Base-by-base conservation (phyloP, 768 basidiomycete genomes). In the Podaxis mareebaensis region DNA sequence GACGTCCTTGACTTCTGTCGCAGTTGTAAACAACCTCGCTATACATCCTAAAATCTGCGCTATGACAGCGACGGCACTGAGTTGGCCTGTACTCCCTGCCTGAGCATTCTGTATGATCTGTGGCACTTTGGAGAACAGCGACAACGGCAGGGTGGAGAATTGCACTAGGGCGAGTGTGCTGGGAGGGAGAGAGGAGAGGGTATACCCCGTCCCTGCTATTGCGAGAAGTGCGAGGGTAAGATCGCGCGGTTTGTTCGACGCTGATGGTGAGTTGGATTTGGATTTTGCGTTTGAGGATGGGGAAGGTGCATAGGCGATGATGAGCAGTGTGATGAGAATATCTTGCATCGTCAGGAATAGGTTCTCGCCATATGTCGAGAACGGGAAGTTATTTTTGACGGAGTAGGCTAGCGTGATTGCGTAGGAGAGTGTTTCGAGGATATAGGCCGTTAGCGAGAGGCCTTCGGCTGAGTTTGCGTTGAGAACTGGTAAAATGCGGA, bases 341-440 rank as follows among this genome's bases (percentile, higher is more conserved):
- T 96, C 95, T 76, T 96, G 95, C 63, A 95, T 70, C 33, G 93
- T 88, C 54, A 99, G 83, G 85, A 98, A 98, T 61, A 95, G 73
- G 79, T 96, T 98, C 76, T 99, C 97, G 70, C 97, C 97, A 64
- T 98, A 99, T 0, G 97, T 98, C 20, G 93, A 94, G 81, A 98
- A 97, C 0, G 97, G 95, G 76, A 96, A 98, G 24, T 80, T 74
- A 70, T 93, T 90, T 24, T 94, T 83, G 69, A 85, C 86, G 2
- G 95, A 90, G 76, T 99, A 99, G 11, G 87, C 87, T 28, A 95
- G 84, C 0, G 89, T 95, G 69, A 99, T 95, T 28, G 90, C 91
- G 69, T 97, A 97, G 0, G 93, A 85, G 30, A 92, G 79, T 0
- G 96, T 98, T 72, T 99, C 96, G 22, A 99, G 88, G 55, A 91